Base-by-base conservation (phyloP, 2,329 filamentous ascomycete species). In the Massarina eburnea region DNA sequence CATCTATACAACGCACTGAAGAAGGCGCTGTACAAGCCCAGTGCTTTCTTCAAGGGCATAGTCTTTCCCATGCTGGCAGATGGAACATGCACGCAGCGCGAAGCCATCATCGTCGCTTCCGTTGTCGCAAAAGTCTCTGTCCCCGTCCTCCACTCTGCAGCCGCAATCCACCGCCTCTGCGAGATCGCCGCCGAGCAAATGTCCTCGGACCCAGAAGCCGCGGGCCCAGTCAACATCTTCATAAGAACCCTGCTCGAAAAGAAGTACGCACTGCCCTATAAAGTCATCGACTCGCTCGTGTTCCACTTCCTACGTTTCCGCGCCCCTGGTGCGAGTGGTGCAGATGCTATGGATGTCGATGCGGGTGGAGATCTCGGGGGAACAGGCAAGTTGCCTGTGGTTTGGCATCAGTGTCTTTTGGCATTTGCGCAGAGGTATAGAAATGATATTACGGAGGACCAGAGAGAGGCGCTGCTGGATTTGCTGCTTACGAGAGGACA, bases 291-390 rank as follows among this genome's bases (percentile, higher is more conserved):
- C 61, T 86, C 91, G 2, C 77, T 97, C 1, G 94, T 99, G 8
- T 97, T 97, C 76, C 92, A 99, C 71, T 99, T 99, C 71, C 71
- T 97, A 51, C 86, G 94, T 14, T 96, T 96, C 76, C 81, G 89
- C 26, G 87, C 81, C 42, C 79, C 82, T 20, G 84, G 88, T 51
- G 80, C 83, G 2, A 77, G 80, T 15, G 75, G 76, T 41, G 75
- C 75, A 24, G 84, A 86, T 44, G 74, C 73, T 21, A 83, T 84
- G 76, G 69, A 67, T 14, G 63, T 55, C 0, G 61, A 61, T 21
- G 61, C 62, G 22, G 70, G 67, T 24, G 70, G 67, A 3, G 59
- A 66, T 35, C 52, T 70, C 8, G 68, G 66, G n/a, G 80, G 81
- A 68, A 70, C 78, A 57, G 63, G 73, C 19, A 89, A 88, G 65